A percentile compares a stretch with the other conserved stretches of the same genome.
Conservation (phyloP, 257 asterid genomes). For the Rehmannia glutinosa region DNA sequence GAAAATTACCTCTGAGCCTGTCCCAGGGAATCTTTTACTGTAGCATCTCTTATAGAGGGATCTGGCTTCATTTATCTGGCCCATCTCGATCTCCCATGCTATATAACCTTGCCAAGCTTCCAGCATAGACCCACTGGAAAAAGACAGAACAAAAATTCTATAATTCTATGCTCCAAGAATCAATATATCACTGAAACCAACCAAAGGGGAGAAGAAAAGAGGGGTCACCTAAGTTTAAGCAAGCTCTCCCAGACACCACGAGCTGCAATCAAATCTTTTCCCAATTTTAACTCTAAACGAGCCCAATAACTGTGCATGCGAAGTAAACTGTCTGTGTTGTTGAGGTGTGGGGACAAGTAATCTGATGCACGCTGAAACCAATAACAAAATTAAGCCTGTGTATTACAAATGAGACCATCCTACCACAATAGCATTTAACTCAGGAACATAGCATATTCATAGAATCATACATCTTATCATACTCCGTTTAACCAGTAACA, state of each 20-base stretch:
- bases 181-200: neutral
- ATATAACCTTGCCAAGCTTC: constrained; percentile 88
- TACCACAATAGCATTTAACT: neutral
- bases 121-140: constrained; percentile 75
- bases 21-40: constrained; percentile 73
- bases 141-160: constrained; percentile 24
- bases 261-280: constrained; percentile 76
- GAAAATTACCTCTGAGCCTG: constrained; percentile 88
- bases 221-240: constrained; percentile 63
- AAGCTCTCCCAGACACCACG: constrained; percentile 97
- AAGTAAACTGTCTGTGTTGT: constrained; percentile 56
- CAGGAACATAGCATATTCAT: neutral
- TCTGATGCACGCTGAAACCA: constrained; percentile 80
- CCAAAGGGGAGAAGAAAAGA: neutral
- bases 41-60: constrained; percentile 90
- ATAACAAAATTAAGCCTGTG: neutral
- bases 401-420: neutral
- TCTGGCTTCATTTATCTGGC: constrained; percentile 82
- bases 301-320: constrained; percentile 81
- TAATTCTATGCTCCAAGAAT: constrained; percentile 10
- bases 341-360: constrained; percentile 67
- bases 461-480: neutral
- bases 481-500: constrained; percentile 12
- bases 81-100: constrained; percentile 70
- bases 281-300: constrained; percentile 63